Percentiles rank a stretch among this genome's conserved stretches.
Evolutionary conservation across 192 early-diverging fungal species (phyloP).

Genomic region (Chytriomyces hyalinus): DNA sequence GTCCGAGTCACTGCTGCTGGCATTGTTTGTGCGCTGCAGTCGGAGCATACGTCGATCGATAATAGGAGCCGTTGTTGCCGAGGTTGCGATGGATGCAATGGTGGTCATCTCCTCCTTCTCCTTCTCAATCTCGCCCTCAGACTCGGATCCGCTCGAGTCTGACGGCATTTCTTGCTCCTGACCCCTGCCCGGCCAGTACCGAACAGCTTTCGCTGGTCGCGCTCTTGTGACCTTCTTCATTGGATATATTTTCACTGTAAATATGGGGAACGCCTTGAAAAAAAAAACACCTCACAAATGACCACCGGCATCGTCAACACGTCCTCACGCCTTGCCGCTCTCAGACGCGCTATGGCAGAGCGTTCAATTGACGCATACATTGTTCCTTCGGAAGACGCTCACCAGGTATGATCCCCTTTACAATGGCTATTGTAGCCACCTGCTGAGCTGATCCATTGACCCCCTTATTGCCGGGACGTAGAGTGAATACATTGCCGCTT

Average conservation of each 20-base stretch:
- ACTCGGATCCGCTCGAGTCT: constrained; percentile 5
- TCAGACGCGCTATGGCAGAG: constrained; percentile 35
- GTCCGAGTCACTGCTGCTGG: constrained; percentile 4
- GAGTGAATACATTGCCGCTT: constrained; percentile 93
- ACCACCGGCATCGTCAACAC: not conserved
- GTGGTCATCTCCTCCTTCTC: not conserved
- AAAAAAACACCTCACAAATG: too few species aligned
- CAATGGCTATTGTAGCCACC: not conserved
- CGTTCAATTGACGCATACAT: constrained; percentile 60
- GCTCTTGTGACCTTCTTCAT: not conserved
- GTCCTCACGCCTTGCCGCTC: constrained; percentile 20
- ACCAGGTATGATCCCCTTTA: constrained; percentile 69
- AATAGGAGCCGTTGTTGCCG: not conserved
- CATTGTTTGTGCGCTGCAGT: constrained; percentile 29
- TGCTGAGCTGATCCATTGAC: constrained; percentile 1
- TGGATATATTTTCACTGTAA: too few species aligned
- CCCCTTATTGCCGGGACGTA: constrained; percentile 35
- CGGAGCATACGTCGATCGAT: constrained; percentile 34
- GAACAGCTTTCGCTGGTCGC: constrained; percentile 37
- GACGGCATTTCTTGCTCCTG: constrained; percentile 21
- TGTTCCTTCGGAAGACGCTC: constrained; percentile 94
- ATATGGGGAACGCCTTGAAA: too few species aligned
- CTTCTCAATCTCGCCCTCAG: not conserved
- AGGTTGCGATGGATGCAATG: not conserved
- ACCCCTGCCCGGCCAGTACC: constrained; percentile 56